Conservation (phyloP, 176 grass and related monocot species). For the Elymus sibiricus region DNA sequence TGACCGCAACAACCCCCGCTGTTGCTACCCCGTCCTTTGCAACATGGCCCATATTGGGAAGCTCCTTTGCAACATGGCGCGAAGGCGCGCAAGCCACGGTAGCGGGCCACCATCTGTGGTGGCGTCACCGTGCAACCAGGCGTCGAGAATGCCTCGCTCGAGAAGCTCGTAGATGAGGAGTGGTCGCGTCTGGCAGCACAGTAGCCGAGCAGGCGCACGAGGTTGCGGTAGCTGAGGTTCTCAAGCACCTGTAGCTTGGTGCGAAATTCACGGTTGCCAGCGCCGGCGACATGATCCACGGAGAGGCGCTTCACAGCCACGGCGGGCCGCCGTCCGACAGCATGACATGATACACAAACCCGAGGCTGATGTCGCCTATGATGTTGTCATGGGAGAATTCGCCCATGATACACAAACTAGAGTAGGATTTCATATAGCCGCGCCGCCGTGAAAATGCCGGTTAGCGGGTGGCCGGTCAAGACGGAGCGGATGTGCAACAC, state of each 20-base stretch:
- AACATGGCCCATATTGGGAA: too few species aligned
- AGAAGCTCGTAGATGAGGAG: slow-evolving; percentile 86
- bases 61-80: background rate
- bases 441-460: too few species aligned
- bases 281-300: slow-evolving; percentile 29
- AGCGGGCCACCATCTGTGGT: background rate
- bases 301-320: slow-evolving; percentile 64
- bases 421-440: too few species aligned
- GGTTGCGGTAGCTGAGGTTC: slow-evolving; percentile 56
- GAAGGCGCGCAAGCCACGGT: slow-evolving; percentile 33
- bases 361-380: slow-evolving; percentile 80
- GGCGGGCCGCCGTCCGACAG: slow-evolving; percentile 32
- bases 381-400: slow-evolving; percentile 66
- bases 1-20: too few species aligned
- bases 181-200: slow-evolving; percentile 52
- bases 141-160: slow-evolving; percentile 62
- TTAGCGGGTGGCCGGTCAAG: rapidly evolving
- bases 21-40: too few species aligned
- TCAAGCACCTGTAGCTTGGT: slow-evolving; percentile 76
- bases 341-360: slow-evolving; percentile 78
- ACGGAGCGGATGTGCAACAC: too few species aligned
- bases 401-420: too few species aligned
- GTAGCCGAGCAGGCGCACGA: slow-evolving; percentile 60
- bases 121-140: slow-evolving; percentile 52
- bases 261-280: slow-evolving; percentile 63